phyloP scores from a whole-genome alignment of 2,329 filamentous ascomycete species.

The Fusarium cicatricum region DNA sequence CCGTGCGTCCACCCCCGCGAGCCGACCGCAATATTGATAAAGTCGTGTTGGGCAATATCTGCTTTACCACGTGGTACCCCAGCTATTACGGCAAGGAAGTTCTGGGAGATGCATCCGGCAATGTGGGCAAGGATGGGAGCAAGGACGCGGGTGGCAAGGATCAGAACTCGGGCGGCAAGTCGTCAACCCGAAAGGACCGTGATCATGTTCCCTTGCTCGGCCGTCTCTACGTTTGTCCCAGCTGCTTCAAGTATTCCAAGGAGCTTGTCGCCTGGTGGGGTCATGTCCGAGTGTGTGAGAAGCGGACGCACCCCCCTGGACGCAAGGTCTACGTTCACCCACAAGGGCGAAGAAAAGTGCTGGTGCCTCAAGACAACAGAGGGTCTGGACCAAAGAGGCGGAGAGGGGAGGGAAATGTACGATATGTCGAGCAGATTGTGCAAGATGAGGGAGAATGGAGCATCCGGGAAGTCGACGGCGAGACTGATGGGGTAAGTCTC shows the following conservation, averaged over 20 bases:
- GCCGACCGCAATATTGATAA: constrained; percentile 82
- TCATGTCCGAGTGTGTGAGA: constrained; percentile 67
- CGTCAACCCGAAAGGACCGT: constrained; percentile 46
- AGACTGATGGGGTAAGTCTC: constrained; percentile 73
- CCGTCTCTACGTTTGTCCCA: constrained; percentile 84
- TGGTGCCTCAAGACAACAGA: constrained; percentile 46
- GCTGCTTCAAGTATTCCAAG: constrained; percentile 91
- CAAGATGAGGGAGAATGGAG: constrained; percentile 77
- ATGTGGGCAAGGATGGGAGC: constrained; percentile 40
- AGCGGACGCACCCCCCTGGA: constrained; percentile 65
- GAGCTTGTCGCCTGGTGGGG: constrained; percentile 66
- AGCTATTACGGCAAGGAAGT: constrained; percentile 85
- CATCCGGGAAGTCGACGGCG: constrained; percentile 93
- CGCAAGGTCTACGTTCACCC: constrained; percentile 76
- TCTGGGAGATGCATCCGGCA: constrained; percentile 58
- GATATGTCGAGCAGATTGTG: constrained; percentile 55
- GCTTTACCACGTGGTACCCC: constrained; percentile 91
- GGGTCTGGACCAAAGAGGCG: constrained; percentile 50
- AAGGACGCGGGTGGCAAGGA: constrained; percentile 44
- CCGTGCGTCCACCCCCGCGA: constrained; percentile 49
- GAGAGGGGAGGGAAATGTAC: constrained; percentile 46
- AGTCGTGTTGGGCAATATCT: constrained; percentile 83
- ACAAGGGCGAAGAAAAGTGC: constrained; percentile 52
- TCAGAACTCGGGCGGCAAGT: constrained; percentile 36
- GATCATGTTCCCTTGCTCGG: constrained; percentile 61